phyloP scores from a whole-genome alignment of 1,284 basidiomycete species.

The Taiwanofungus camphoratus region DNA sequence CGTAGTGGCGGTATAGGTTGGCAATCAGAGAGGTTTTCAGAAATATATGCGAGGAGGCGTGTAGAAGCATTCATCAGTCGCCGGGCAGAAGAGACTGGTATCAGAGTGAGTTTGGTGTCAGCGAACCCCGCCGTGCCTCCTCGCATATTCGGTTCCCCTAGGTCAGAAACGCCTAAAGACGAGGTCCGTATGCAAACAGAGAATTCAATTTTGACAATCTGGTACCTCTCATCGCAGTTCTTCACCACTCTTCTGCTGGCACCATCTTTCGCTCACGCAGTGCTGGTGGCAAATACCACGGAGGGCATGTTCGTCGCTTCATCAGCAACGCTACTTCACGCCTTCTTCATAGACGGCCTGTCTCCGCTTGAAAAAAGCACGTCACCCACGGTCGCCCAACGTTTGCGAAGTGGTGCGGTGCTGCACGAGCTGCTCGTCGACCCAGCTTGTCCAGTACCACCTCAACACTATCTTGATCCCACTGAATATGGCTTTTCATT shows the following conservation, averaged over 20 bases:
- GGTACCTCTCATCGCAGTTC: conserved; percentile 46
- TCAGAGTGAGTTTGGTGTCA: conserved; percentile 36
- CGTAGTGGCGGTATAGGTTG: conserved; percentile 40
- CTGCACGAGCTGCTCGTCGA: neutral
- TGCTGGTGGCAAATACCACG: conserved; percentile 9
- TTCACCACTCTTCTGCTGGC: conserved; percentile 47
- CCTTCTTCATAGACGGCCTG: conserved; percentile 12
- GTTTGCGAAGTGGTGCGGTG: neutral
- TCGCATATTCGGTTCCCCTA: conserved; percentile 17
- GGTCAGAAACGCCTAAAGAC: conserved; percentile 3
- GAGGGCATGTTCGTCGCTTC: conserved; percentile 13
- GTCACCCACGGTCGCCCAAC: neutral
- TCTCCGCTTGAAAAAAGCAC: neutral
- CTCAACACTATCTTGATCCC: neutral
- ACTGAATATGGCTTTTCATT: too few species aligned
- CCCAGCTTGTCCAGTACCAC: neutral
- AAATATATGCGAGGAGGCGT: conserved; percentile 33
- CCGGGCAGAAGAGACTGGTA: conserved; percentile 29
- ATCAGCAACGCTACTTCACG: conserved; percentile 7
- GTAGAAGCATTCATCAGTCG: conserved; percentile 32
- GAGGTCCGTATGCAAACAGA: neutral
- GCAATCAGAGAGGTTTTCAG: conserved; percentile 36
- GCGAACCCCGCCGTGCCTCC: conserved; percentile 30
- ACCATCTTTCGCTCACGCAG: conserved; percentile 24
- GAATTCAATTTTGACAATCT: conserved; percentile 33